Evolutionary conservation across 495 filamentous ascomycete species (phyloP), one percentile per base, ranked within the genome.

Genomic region (Lophium mytilinum): DNA sequence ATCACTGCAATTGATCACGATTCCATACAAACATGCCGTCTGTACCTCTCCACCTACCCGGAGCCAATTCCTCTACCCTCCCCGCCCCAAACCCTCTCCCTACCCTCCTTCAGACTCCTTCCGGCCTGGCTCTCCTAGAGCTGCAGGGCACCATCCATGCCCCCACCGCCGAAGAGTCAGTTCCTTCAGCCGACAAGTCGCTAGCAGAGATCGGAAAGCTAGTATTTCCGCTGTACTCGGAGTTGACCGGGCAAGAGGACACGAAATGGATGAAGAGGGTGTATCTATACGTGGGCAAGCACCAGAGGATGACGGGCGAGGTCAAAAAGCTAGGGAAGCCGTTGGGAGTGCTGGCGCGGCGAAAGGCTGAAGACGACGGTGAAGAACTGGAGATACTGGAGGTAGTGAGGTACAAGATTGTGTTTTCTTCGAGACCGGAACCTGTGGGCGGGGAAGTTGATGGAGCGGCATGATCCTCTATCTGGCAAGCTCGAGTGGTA

Each of bases 291-390:
- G 80, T 96, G 5, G 93, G 93, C 10, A 78, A 84, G 69, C 86
- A 96, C 66, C 93, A 98, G 73, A 80, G 92, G 47, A 78, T 98
- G 69, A 86, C 83, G 0, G 93, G 93, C 9, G 90, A 97, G 69
- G 83, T 94, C 9, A 94, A 90, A 79, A 93, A 88, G 65, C 69
- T 97, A 7, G 75, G 76, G 4, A 86, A 82, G 56, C 83, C 91
- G 11, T 65, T 96, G 61, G 94, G 84, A 9, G 78, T 97, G 10
- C 75, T 96, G n/a, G 76, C 78, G 61, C 80, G 78, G 64, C 75
- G 76, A 48, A 55, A 52, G 41, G 17, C 10, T 9, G 5, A 41
- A 7, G 45, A 52, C 18, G 67, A 49, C 14, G 46, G 24, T 5
- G 77, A 82, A 41, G 80, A 85, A 56, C 53, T 86, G 57, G 83